Conservation (phyloP, 1,284 basidiomycete genomes). For the Cutaneotrichosporon cyanovorans region DNA sequence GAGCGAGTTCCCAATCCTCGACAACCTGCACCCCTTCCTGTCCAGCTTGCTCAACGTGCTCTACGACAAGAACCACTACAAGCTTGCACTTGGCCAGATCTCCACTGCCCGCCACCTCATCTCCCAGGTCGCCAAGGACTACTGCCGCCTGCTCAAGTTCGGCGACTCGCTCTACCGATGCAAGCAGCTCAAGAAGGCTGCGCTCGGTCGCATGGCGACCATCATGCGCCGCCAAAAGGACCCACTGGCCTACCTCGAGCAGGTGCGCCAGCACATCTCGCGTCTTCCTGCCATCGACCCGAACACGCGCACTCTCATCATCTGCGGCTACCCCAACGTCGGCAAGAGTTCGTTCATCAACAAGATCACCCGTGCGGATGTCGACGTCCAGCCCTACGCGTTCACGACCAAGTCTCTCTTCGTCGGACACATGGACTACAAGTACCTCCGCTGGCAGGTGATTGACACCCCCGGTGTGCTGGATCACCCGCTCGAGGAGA, state of each 20-base stretch:
- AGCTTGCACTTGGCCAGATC: slow-evolving; percentile 88
- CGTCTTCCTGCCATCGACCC: slow-evolving; percentile 90
- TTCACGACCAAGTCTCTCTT: slow-evolving; percentile 97
- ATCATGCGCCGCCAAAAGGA: slow-evolving; percentile 96
- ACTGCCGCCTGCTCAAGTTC: slow-evolving; percentile 88
- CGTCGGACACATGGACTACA: slow-evolving; percentile 93
- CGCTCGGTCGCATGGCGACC: slow-evolving; percentile 93
- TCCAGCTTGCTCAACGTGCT: slow-evolving; percentile 89
- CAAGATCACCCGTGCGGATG: slow-evolving; percentile 93
- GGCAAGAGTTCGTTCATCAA: slow-evolving; percentile 97
- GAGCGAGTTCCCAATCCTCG: slow-evolving; percentile 91
- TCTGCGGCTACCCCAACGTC: slow-evolving; percentile 96
- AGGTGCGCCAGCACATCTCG: slow-evolving; percentile 93
- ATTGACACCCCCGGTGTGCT: slow-evolving; percentile 91
- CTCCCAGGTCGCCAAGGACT: slow-evolving; percentile 91
- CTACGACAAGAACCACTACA: slow-evolving; percentile 98
- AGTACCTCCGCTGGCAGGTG: slow-evolving; percentile 95
- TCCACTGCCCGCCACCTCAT: slow-evolving; percentile 89
- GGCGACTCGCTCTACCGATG: slow-evolving; percentile 92
- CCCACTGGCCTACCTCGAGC: slow-evolving; percentile 89
- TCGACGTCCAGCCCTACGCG: slow-evolving; percentile 95
- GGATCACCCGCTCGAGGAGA: slow-evolving; percentile 83
- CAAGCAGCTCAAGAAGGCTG: slow-evolving; percentile 91
- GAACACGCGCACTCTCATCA: slow-evolving; percentile 88
- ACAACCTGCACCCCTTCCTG: slow-evolving; percentile 92